These are phyloP conservation scores for Backusella australiensis DNA, from an alignment of 192 early-diverging fungal species.

Conservation along the genomic window DNA sequence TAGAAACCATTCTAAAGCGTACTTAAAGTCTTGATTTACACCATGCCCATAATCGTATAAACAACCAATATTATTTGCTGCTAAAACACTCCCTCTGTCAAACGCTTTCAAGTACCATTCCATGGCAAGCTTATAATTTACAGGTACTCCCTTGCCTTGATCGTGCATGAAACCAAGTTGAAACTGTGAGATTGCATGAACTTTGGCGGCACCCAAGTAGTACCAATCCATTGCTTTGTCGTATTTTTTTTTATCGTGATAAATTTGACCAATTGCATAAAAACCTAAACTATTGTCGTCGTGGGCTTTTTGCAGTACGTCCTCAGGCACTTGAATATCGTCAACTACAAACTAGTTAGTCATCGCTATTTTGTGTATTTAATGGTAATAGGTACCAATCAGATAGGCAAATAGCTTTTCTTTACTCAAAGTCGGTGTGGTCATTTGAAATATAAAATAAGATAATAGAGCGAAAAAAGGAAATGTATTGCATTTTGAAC, in stretches of 20 bases:
- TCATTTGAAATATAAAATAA: background rate
- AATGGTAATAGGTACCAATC: too few relatives aligned
- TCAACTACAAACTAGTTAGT: too few relatives aligned
- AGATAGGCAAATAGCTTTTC: too few relatives aligned
- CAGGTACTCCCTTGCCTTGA: background rate
- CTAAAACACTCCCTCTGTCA: background rate
- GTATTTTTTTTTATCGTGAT: background rate
- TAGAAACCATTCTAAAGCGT: background rate
- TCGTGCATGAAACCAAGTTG: background rate
- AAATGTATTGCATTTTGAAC: background rate
- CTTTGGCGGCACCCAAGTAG: background rate
- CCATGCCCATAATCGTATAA: background rate
- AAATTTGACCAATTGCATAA: background rate
- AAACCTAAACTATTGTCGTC: too few relatives aligned
- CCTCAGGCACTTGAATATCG: too few relatives aligned
- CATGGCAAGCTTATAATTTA: background rate
- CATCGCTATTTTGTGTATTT: too few relatives aligned
- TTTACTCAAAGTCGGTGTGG: background rate
- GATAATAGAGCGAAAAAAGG: too few relatives aligned
- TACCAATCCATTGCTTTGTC: background rate
- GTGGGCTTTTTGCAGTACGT: too few relatives aligned
- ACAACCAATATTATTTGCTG: background rate
- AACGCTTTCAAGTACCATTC: background rate
- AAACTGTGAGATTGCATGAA: background rate
- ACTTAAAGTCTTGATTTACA: background rate